Percentiles rank a stretch among this genome's conserved stretches.
phyloP scores from a whole-genome alignment of 805 yeast genomes.

The Cyberlindnera americana region DNA sequence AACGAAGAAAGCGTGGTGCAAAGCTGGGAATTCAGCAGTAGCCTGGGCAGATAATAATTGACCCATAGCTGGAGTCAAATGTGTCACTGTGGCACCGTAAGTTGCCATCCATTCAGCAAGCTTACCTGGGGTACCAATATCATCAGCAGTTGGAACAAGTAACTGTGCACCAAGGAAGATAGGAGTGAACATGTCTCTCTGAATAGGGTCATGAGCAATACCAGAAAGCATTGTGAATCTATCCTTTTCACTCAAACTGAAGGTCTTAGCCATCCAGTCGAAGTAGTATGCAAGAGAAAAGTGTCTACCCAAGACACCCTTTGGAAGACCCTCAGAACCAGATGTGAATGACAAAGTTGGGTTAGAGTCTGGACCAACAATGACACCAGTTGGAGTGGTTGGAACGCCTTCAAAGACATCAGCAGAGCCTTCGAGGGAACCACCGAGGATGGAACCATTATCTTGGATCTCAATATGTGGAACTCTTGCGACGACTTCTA shows the following conservation, averaged over 20 bases:
- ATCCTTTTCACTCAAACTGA: constrained; percentile 73
- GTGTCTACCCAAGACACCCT: constrained; percentile 98
- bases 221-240: constrained; percentile 97
- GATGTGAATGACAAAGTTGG: constrained; percentile 96
- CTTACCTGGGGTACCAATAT: constrained; percentile 97
- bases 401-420: constrained; percentile 52
- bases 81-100: constrained; percentile 92
- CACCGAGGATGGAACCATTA: constrained; percentile 71
- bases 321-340: constrained; percentile 97
- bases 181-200: constrained; percentile 98
- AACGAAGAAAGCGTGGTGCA: constrained; percentile 96
- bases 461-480: constrained; percentile 75
- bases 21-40: constrained; percentile 71
- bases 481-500: constrained; percentile 67
- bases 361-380: constrained; percentile 96
- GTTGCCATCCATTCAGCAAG: constrained; percentile 96
- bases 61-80: constrained; percentile 99
- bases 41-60: constrained; percentile 96
- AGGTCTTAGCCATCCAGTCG: constrained; percentile 96
- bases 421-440: constrained; percentile 32
- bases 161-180: constrained; percentile 91
- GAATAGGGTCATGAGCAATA: constrained; percentile 99
- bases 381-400: constrained; percentile 71
- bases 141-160: constrained; percentile 93
- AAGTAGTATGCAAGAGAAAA: constrained; percentile 95